phyloP scores from a whole-genome alignment of 768 basidiomycete species.

The Boletellus emodensis region DNA sequence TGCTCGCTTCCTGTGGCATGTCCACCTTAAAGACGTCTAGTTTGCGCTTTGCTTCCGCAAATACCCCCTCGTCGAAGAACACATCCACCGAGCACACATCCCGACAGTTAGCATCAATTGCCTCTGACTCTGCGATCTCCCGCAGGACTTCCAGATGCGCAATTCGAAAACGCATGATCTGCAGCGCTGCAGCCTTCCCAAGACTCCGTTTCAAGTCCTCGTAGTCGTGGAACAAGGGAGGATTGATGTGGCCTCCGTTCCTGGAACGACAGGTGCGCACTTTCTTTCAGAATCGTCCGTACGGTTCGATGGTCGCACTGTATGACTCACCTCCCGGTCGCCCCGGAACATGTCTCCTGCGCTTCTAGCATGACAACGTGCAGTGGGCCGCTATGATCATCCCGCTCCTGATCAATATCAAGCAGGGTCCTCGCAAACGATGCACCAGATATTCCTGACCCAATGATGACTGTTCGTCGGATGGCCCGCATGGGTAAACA shows the following conservation, averaged over 20 bases:
- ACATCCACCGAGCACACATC: constrained; percentile 33
- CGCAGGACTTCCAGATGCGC: constrained; percentile 34
- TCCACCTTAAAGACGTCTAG: constrained; percentile 45
- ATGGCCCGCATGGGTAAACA: neutral
- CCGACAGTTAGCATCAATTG: constrained; percentile 26
- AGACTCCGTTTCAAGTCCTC: constrained; percentile 33
- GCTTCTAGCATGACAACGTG: constrained; percentile 59
- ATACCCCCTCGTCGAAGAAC: constrained; percentile 31
- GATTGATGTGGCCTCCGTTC: constrained; percentile 51
- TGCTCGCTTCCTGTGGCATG: constrained; percentile 45
- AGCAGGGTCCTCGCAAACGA: constrained; percentile 41
- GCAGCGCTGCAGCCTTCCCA: constrained; percentile 37
- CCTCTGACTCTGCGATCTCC: constrained; percentile 30
- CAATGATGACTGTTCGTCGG: constrained; percentile 40
- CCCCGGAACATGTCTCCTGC: constrained; percentile 51
- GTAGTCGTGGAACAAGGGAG: constrained; percentile 47
- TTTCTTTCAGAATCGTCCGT: neutral
- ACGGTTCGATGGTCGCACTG: neutral
- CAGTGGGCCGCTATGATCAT: constrained; percentile 16
- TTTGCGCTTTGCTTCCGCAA: constrained; percentile 38
- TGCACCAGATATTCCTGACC: constrained; percentile 50
- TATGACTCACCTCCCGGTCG: constrained; percentile 43
- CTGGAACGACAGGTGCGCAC: constrained; percentile 17
- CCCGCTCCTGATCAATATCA: constrained; percentile 21
- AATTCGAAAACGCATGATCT: constrained; percentile 38